These are phyloP conservation scores for Sporopachydermia quercuum DNA, from an alignment of 805 yeast species.

Conservation along the genomic window DNA sequence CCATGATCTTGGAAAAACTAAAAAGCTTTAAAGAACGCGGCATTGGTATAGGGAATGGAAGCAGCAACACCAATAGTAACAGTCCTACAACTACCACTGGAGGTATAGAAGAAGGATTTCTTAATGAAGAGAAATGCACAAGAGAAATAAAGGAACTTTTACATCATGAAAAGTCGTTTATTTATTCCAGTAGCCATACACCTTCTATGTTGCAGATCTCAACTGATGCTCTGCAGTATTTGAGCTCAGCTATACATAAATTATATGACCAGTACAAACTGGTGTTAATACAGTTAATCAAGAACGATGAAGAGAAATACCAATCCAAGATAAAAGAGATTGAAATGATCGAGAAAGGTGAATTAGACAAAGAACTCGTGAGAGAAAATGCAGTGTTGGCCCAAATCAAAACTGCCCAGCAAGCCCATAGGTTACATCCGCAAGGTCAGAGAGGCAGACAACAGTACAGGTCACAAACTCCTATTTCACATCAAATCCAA, in stretches of 20 bases:
- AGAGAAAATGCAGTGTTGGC: conserved; percentile 13
- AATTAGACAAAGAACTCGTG: conserved; percentile 22
- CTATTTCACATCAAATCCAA: conserved; percentile 3
- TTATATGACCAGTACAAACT: conserved; percentile 13
- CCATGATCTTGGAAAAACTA: neutral
- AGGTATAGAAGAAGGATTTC: neutral
- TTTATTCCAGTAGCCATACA: neutral
- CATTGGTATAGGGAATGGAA: neutral
- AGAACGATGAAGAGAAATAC: conserved; percentile 21
- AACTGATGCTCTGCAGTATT: neutral
- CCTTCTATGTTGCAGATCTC: neutral
- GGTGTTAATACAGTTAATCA: conserved; percentile 7
- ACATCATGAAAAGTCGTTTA: neutral
- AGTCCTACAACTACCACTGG: no score
- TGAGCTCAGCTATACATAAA: conserved; percentile 4
- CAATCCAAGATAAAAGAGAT: conserved; percentile 23
- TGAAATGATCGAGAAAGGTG: conserved; percentile 26
- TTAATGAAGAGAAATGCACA: neutral
- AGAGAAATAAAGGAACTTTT: neutral
- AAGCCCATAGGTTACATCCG: conserved; percentile 10
- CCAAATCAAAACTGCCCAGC: conserved; percentile 6
- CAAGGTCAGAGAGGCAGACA: conserved; percentile 11
- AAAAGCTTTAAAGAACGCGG: neutral
- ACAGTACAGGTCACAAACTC: conserved; percentile 10
- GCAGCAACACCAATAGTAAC: no score